A percentile compares a stretch with the other conserved stretches of the same genome.
phyloP scores from a whole-genome alignment of 1,139 yeast species.

The Meyerozyma carpophila region DNA sequence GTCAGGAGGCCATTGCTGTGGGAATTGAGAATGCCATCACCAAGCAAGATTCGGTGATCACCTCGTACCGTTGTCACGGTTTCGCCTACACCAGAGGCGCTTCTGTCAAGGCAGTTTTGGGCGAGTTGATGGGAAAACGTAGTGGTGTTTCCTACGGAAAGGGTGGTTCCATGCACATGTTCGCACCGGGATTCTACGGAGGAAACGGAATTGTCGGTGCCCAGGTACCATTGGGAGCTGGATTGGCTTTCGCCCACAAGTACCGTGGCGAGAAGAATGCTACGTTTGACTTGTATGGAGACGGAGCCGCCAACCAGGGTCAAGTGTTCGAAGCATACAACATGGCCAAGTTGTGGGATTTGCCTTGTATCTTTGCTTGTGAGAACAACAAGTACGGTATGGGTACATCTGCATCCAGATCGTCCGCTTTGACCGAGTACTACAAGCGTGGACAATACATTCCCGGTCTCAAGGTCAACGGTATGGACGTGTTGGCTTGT shows the following conservation, averaged over 20 bases:
- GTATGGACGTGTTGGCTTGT: constrained; percentile 95
- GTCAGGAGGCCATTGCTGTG: constrained; percentile 98
- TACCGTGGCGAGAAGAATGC: constrained; percentile 79
- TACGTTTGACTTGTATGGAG: constrained; percentile 90
- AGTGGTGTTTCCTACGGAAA: constrained; percentile 94
- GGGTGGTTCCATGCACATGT: constrained; percentile 99
- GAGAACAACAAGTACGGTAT: constrained; percentile 99
- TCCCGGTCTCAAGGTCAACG: constrained; percentile 96
- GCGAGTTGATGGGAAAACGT: constrained; percentile 96
- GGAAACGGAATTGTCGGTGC: constrained; percentile 99
- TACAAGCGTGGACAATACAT: constrained; percentile 99
- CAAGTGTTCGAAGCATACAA: constrained; percentile 96
- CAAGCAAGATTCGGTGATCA: constrained; percentile 79
- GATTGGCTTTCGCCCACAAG: constrained; percentile 95
- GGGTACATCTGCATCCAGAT: constrained; percentile 98
- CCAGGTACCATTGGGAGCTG: constrained; percentile 97
- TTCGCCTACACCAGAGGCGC: constrained; percentile 96
- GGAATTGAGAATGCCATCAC: constrained; percentile 95
- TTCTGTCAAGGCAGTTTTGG: constrained; percentile 81
- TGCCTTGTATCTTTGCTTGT: constrained; percentile 92
- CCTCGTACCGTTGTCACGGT: constrained; percentile 98
- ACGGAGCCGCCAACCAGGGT: constrained; percentile 99
- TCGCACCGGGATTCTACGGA: constrained; percentile 91
- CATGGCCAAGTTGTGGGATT: constrained; percentile 98
- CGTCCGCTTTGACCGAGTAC: constrained; percentile 94